Evolutionary conservation across 805 yeast species (phyloP).

Genomic region (Lachancea cidri): DNA sequence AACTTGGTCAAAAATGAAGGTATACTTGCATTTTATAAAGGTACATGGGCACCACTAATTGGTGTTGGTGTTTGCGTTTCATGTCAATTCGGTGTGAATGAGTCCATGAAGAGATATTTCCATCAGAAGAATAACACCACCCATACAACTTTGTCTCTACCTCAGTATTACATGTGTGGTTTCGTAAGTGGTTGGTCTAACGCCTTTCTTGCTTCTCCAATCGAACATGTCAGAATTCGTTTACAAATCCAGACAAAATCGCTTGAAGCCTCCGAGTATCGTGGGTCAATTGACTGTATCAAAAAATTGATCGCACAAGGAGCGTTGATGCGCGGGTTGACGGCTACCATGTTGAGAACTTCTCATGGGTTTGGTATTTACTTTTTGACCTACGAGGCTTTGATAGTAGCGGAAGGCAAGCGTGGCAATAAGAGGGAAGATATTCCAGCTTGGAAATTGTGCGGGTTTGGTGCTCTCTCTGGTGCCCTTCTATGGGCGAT

Average conservation of each 20-base stretch:
- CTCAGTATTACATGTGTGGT: constrained; percentile 82
- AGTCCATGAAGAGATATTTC: constrained; percentile 82
- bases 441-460: constrained; percentile 82
- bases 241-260: constrained; percentile 63
- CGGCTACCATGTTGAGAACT: constrained; percentile 81
- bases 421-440: constrained; percentile 51
- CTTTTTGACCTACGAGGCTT: constrained; percentile 84
- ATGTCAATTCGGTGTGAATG: constrained; percentile 92
- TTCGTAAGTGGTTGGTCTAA: constrained; percentile 91
- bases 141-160: constrained; percentile 30
- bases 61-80: constrained; percentile 99
- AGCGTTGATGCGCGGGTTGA: constrained; percentile 74
- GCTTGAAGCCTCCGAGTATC: constrained; percentile 39
- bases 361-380: constrained; percentile 84
- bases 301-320: constrained; percentile 44
- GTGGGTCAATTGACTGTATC: constrained; percentile 43
- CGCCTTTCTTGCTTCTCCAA: constrained; percentile 85
- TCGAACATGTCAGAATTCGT: constrained; percentile 90
- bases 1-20: constrained; percentile 77
- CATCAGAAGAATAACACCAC: constrained; percentile 5
- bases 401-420: constrained; percentile 52
- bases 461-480: constrained; percentile 83
- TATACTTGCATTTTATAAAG: constrained; percentile 80
- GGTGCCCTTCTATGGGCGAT: constrained; percentile 87
- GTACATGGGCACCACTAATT: constrained; percentile 85